Conservation (phyloP, 805 yeast species). For the Candida peoriensis region DNA sequence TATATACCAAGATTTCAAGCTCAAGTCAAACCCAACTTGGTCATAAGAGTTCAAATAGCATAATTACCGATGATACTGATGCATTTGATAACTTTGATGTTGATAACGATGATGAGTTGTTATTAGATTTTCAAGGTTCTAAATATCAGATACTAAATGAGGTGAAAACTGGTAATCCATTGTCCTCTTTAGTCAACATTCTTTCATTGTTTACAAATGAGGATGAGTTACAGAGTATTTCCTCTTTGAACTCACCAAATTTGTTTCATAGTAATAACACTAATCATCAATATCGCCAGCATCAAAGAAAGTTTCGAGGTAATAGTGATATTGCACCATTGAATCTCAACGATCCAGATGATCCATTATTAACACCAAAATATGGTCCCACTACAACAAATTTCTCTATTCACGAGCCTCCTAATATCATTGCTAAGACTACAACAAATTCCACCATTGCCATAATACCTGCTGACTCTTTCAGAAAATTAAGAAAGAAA, state of each 20-base stretch:
- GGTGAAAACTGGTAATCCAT: conserved; percentile 77
- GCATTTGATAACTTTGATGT: conserved; percentile 20
- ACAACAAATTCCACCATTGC: conserved; percentile 77
- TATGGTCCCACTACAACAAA: no score
- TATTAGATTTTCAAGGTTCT: conserved; percentile 47
- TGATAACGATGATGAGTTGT: conserved; percentile 4
- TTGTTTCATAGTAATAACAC: background rate
- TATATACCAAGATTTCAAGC: conserved; percentile 49
- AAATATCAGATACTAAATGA: conserved; percentile 73
- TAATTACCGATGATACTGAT: conserved; percentile 16
- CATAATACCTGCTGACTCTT: conserved; percentile 83
- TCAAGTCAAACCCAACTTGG: no score
- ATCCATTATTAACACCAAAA: background rate
- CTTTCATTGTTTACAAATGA: conserved; percentile 64
- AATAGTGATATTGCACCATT: conserved; percentile 17
- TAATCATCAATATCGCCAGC: background rate
- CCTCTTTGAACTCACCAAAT: conserved; percentile 4
- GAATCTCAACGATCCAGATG: conserved; percentile 10
- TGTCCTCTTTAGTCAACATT: conserved; percentile 78
- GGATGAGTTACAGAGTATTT: conserved; percentile 12
- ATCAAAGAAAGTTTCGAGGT: background rate
- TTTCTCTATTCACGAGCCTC: conserved; percentile 5
- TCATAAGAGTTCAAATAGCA: conserved; percentile 20
- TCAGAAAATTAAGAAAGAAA: conserved; percentile 60
- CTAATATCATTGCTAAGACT: conserved; percentile 65